Evolutionary conservation across 2,329 filamentous ascomycete species (phyloP), one percentile per base, ranked within the genome.

Genomic region (Pezicula rhizophila): DNA sequence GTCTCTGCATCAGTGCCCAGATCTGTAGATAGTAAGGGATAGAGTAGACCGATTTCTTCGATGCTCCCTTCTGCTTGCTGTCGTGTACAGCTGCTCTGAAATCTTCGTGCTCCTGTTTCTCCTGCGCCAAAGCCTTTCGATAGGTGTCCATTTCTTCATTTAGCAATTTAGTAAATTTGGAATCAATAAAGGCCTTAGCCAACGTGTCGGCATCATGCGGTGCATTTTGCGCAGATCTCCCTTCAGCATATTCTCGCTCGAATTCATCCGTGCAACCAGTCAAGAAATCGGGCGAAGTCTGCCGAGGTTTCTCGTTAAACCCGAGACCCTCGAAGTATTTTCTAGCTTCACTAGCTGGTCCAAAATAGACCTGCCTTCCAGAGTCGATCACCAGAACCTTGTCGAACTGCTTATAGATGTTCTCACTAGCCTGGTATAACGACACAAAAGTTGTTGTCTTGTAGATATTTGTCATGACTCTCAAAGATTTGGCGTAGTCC

Each of bases 191-290:
- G 0, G 88, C 86, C 46, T 80, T 75, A 1, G 77, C 79, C 2
- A 95, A 72, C 0, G 79, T 77, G 18, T 84, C 80, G 0, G 88
- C 76, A 17, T 73, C 80, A 47, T 85, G 80, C 0, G 88, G 89
- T 0, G 84, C 81, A 58, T 91, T 81, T 4, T 76, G 73, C 4
- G 76, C 68, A 5, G 80, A 84, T 57, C 79, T 74, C 0, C 87
- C 88, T 1, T 79, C 68, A 33, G 84, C 79, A 63, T 89, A 93
- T 43, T 85, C 81, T 35, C 89, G 79, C 66, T 95, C 89, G 56
- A 87, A 91, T n/a, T 85, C 79, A 61, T 92, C 87, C 2, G 88
- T 93, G 64, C 85, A 90, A 38, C 85, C 86, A 1, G 87, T 92
- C 10, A 93, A 72, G 58, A 89, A 93, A 62, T 93, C 88, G 0